Conservation (phyloP, 1,284 basidiomycete species). For the Papiliotrema laurentii region DNA sequence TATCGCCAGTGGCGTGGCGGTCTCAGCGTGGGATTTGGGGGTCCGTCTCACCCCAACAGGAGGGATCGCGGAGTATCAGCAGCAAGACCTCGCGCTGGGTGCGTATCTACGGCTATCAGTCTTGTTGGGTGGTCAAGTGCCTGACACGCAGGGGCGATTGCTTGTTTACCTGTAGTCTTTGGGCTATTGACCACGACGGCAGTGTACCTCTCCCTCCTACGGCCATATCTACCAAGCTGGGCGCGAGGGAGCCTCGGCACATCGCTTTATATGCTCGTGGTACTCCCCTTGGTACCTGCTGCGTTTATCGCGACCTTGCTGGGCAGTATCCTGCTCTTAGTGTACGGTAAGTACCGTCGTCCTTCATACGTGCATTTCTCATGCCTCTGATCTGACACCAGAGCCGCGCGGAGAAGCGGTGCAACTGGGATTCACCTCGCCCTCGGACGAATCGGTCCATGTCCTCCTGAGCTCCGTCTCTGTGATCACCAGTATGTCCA, state of each 20-base stretch:
- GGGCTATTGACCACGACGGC: slow-evolving; percentile 15
- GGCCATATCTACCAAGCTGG: slow-evolving; percentile 7
- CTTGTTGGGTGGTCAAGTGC: too few relatives aligned
- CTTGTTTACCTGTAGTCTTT: slow-evolving; percentile 14
- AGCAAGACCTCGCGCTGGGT: slow-evolving; percentile 18
- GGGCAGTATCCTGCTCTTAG: slow-evolving; percentile 10
- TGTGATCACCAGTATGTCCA: not conserved
- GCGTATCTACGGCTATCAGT: not conserved
- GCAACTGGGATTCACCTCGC: not conserved
- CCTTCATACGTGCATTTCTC: too few relatives aligned
- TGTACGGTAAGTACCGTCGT: slow-evolving; percentile 8
- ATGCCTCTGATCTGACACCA: too few relatives aligned
- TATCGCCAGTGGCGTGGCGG: slow-evolving; percentile 8
- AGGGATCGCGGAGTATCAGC: slow-evolving; percentile 1
- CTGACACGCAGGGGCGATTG: slow-evolving; percentile 6
- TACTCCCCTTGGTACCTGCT: slow-evolving; percentile 17
- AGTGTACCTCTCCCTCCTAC: slow-evolving; percentile 11
- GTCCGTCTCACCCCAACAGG: slow-evolving; percentile 4
- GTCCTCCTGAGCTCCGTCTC: slow-evolving; percentile 1
- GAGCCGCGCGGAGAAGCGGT: not conserved
- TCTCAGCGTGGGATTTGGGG: slow-evolving; percentile 16
- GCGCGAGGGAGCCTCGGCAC: slow-evolving; percentile 1
- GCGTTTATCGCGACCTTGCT: slow-evolving; percentile 12
- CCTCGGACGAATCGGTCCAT: not conserved
- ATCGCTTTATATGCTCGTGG: slow-evolving; percentile 5